A percentile compares a stretch with the other conserved stretches of the same genome.
These are phyloP conservation scores for Eutrema salsugineum DNA, from an alignment of 441 rosid genomes.

Conservation along the genomic window DNA sequence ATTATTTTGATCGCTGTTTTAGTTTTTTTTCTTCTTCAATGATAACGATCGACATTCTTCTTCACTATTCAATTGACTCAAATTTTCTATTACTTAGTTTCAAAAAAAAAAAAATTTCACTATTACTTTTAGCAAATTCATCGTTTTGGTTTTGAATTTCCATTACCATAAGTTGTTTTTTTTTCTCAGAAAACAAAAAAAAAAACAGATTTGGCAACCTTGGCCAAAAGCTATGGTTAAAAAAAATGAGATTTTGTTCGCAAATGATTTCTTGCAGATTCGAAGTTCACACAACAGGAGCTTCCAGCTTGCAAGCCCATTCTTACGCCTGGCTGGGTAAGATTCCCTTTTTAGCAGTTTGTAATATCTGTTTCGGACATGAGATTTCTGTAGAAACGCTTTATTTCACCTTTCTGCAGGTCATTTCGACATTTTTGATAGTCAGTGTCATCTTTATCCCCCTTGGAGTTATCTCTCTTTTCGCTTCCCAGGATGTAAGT, in stretches of 20 bases:
- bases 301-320: conserved; percentile 99
- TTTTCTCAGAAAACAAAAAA: too few relatives aligned
- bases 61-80: not conserved
- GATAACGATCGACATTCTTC: not conserved
- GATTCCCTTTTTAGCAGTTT: not conserved
- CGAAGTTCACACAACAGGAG: conserved; percentile 92
- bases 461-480: conserved; percentile 76
- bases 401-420: conserved; percentile 40
- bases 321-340: conserved; percentile 94
- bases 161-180: not conserved
- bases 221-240: not conserved
- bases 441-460: conserved; percentile 89
- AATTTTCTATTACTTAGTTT: not conserved
- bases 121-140: not conserved
- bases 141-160: not conserved
- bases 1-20: not conserved
- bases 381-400: not conserved
- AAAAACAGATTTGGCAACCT: not conserved
- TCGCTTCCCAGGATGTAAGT: conserved; percentile 84
- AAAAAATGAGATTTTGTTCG: not conserved
- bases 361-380: not conserved
- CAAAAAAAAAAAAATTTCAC: too few relatives aligned
- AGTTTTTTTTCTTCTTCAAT: not conserved
- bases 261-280: conserved; percentile 51
- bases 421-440: conserved; percentile 82